phyloP scores from a whole-genome alignment of 2,329 filamentous ascomycete species.

The Aaosphaeria pasadenensis region DNA sequence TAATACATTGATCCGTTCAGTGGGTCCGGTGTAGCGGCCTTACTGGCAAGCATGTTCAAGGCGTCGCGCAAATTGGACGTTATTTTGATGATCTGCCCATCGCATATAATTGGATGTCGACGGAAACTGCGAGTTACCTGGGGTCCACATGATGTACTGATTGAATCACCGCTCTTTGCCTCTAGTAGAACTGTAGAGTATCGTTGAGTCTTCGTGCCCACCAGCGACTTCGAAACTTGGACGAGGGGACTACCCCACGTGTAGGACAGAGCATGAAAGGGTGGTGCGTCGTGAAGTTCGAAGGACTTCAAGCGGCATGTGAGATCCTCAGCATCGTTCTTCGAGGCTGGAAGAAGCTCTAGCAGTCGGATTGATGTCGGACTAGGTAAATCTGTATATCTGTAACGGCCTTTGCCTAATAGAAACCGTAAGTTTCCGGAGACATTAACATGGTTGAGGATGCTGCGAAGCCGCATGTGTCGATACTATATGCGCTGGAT shows the following conservation, averaged over 20 bases:
- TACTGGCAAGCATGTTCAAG: constrained; percentile 17
- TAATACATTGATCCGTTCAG: constrained; percentile 11
- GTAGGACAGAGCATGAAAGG: constrained; percentile 17
- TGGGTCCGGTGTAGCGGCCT: constrained; percentile 5
- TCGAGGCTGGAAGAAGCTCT: constrained; percentile 11
- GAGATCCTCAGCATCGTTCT: constrained; percentile 5
- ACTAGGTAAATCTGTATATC: constrained; percentile 16
- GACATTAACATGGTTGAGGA: constrained; percentile 10
- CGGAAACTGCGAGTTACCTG: neutral
- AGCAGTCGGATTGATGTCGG: constrained; percentile 18
- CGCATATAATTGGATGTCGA: constrained; percentile 15
- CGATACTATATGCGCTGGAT: too few relatives aligned
- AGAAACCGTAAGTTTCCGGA: constrained; percentile 13
- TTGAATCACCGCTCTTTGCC: neutral
- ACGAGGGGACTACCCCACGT: constrained; percentile 16
- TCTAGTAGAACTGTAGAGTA: neutral
- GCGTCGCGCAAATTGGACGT: constrained; percentile 20
- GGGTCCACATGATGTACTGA: neutral
- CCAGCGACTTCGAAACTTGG: constrained; percentile 1
- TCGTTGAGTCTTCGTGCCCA: neutral
- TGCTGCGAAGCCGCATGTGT: constrained; percentile 15
- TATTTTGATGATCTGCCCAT: constrained; percentile 16
- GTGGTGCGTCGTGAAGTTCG: constrained; percentile 15
- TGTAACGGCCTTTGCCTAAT: constrained; percentile 9
- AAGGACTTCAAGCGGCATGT: constrained; percentile 13